Base-by-base conservation (phyloP, 2,329 filamentous ascomycete genomes). In the Dothidotthia symphoricarpi region DNA sequence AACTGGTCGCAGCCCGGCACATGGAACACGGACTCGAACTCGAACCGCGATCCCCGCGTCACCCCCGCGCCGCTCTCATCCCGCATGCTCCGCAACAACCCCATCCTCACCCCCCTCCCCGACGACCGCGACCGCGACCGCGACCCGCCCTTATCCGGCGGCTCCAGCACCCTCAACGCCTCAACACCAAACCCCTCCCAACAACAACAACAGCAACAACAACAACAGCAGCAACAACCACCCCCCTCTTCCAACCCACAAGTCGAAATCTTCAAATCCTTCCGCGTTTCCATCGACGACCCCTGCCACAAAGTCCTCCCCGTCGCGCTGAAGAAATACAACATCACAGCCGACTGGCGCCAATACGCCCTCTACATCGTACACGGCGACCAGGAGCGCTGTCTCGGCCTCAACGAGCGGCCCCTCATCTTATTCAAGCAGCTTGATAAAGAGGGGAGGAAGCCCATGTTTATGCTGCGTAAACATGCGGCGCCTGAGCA, bases 191-290 rank as follows among this genome's bases (percentile, higher is more conserved):
- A n/a, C 46, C 52, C 34, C 35, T 48, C 15, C 47, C 57, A 24
- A 31, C 52, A 19, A 45, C 51, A 34, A 43, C n/a, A n/a, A n/a
- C n/a, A n/a, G n/a, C n/a, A n/a, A n/a, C n/a, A n/a, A n/a, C n/a
- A n/a, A n/a, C n/a, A n/a, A n/a, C n/a, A n/a, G n/a, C n/a, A n/a
- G n/a, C n/a, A n/a, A n/a, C n/a, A n/a, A n/a, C n/a, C n/a, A n/a
- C 38, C 59, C 1, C 49, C 57, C 6, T 64, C 63, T 10, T 55
- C 64, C 36, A 75, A 75, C 44, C 71, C 72, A 9, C 71, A 74
- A 53, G 90, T 96, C 43, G 93, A 98, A 68, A 96, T 98, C 43
- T 97, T 97, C 81, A 98, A 98, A 67, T 95, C 88, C 1, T 98
- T 98, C 78, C 84, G 91, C 26, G 93, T 98, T 46, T 93, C 87